Conservation (phyloP, 805 yeast species). For the Candida hispaniensis region DNA sequence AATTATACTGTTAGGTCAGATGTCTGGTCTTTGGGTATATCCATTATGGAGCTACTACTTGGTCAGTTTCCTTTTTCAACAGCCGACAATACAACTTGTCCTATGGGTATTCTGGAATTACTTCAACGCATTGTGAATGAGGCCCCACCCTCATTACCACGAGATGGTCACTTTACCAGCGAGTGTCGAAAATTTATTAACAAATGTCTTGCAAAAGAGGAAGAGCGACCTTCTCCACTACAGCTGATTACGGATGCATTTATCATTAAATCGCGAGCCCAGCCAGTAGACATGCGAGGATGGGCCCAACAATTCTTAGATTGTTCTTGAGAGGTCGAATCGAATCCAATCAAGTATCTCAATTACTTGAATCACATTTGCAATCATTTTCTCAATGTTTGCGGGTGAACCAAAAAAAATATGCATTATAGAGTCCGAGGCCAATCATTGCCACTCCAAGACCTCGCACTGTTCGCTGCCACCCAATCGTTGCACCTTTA, state of each 20-base stretch:
- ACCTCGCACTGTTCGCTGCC: constrained; percentile 44
- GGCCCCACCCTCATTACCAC: constrained; percentile 65
- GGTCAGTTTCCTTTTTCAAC: constrained; percentile 64
- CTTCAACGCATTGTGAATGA: constrained; percentile 91
- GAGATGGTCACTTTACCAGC: constrained; percentile 33
- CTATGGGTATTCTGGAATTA: constrained; percentile 77
- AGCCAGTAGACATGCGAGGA: constrained; percentile 18
- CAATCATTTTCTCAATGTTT: background rate
- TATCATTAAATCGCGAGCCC: constrained; percentile 23
- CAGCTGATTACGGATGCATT: constrained; percentile 41
- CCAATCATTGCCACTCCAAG: constrained; percentile 45
- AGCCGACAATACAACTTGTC: constrained; percentile 21
- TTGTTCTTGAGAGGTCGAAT: background rate
- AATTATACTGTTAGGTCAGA: constrained; percentile 91
- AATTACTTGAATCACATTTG: background rate
- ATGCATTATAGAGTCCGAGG: constrained; percentile 55
- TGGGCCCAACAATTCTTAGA: constrained; percentile 19
- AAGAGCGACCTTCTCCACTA: constrained; percentile 61
- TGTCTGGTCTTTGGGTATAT: constrained; percentile 92
- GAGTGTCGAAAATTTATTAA: constrained; percentile 59
- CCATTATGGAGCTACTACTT: constrained; percentile 78
- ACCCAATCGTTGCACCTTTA: constrained; percentile 28
- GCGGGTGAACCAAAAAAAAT: constrained; percentile 30
- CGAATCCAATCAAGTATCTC: background rate
- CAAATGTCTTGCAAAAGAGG: constrained; percentile 63